Base-by-base conservation (phyloP, 805 yeast genomes). In the Ogataea wickerhamii region DNA sequence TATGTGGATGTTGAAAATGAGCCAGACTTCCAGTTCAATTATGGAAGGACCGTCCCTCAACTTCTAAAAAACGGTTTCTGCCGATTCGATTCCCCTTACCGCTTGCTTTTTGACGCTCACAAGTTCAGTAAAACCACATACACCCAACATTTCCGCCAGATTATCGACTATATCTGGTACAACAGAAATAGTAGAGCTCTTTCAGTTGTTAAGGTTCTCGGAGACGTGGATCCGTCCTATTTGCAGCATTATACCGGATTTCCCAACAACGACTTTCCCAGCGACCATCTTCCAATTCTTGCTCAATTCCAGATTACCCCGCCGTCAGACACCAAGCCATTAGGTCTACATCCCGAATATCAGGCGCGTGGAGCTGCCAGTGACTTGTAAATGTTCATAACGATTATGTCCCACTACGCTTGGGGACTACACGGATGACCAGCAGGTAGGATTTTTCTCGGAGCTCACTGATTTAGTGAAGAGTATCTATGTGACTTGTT, bases 81-180 rank as follows among this genome's bases (percentile, higher is more conserved):
- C 5, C 28, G 33, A 11, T 53, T 63, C 32, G 43, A 36, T 18
- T 59, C 64, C 1, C 56, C 66, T 2, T 61, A 61, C 33, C 46
- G 52, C 23, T 30, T 42, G 2, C 40, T 61, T 18, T 60, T 47
- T 28, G 50, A 52, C 12, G 25, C 41, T 2, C 41, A 48, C 1
- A 16, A 34, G 17, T 59, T 61, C 39, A 44, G 39, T 3, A 48
- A 53, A 28, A 71, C 78, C 1, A 73, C 76, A 25, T 75, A 67
- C 46, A 72, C 82, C 0, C 67, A 66, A 5, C 67, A 72, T 38
- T 59, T 73, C 38, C 70, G 70, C 32, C 74, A 73, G 7, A 68
- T 76, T 2, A 74, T 78, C 32, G 84, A 78, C 51, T 78, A 77
- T 48, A 71, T 78, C 5, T 77, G 80, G 78, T 73, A 62, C 47